Conservation (phyloP, 116 monocot genomes). For the Dioscorea cayenensis region DNA sequence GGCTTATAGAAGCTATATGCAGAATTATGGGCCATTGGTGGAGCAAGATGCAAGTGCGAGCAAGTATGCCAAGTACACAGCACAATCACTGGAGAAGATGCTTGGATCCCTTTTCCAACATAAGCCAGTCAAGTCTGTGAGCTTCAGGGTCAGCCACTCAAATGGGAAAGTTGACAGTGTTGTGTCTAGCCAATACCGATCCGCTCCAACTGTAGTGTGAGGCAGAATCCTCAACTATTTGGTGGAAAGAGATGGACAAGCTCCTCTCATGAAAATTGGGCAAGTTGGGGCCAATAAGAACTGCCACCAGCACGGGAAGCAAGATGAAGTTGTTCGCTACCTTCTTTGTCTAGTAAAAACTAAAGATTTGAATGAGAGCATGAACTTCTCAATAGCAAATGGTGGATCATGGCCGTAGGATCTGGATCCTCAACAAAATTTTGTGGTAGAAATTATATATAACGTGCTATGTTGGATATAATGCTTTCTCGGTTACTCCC, state of each 20-base stretch:
- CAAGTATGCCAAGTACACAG: conserved; percentile 81
- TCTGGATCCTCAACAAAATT: not conserved
- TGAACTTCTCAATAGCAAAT: not conserved
- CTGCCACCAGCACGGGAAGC: not conserved
- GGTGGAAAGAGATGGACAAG: not conserved
- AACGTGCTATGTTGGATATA: not conserved
- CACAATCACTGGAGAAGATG: conserved; percentile 65
- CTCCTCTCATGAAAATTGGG: too few species aligned
- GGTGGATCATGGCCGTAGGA: not conserved
- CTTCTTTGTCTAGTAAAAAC: not conserved
- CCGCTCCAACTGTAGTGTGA: conserved; percentile 49
- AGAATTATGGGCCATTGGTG: conserved; percentile 90
- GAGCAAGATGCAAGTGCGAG: conserved; percentile 85
- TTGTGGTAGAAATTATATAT: not conserved
- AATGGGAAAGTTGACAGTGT: conserved; percentile 51
- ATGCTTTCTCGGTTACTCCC: not conserved
- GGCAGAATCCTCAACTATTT: not conserved
- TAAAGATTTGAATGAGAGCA: not conserved
- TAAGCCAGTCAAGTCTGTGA: conserved; percentile 42
- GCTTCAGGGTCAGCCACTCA: conserved; percentile 47
- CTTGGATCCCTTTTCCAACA: conserved; percentile 67
- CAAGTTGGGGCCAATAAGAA: not conserved
- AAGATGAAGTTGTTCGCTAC: not conserved
- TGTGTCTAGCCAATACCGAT: conserved; percentile 26
- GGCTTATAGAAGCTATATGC: conserved; percentile 82